Evolutionary conservation across 2,329 filamentous ascomycete species (phyloP).

Genomic region (Scopulariopsis brevicaulis): DNA sequence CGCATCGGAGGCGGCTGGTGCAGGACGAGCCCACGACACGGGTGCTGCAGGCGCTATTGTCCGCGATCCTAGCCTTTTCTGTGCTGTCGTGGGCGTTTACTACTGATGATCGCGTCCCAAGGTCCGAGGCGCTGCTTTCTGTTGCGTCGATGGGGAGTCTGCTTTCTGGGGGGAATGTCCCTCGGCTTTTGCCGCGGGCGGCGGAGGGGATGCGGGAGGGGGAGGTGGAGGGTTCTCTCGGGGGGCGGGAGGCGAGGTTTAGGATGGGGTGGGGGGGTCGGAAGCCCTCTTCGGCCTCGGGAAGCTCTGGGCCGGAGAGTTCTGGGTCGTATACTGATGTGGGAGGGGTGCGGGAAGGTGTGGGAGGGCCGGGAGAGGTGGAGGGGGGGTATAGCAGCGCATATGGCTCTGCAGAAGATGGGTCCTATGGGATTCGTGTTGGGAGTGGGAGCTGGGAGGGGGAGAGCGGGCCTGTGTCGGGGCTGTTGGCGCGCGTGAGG

Average conservation of each 20-base stretch:
- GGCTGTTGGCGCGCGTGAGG: not conserved
- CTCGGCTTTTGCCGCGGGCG: constrained; percentile 5
- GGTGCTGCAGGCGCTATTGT: constrained; percentile 19
- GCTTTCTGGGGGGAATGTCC: constrained; percentile 23
- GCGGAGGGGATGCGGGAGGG: constrained; percentile 6
- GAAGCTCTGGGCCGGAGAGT: too few relatives aligned
- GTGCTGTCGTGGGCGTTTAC: constrained; percentile 16
- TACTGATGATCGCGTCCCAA: constrained; percentile 15
- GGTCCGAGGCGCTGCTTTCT: constrained; percentile 14
- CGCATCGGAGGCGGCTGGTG: constrained; percentile 9
- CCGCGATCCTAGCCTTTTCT: constrained; percentile 14
- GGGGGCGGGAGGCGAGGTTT: not conserved
- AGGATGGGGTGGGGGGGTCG: not conserved
- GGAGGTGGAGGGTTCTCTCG: constrained; percentile 4
- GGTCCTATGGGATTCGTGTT: not conserved
- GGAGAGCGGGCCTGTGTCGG: not conserved
- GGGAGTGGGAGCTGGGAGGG: not conserved
- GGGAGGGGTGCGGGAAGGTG: not conserved
- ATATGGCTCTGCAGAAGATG: not conserved
- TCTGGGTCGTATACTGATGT: not conserved
- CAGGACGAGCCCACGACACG: constrained; percentile 21
- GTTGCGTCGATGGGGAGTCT: constrained; percentile 24
- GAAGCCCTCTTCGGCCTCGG: too few relatives aligned
- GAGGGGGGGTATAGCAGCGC: not conserved
- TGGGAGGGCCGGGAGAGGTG: not conserved